A percentile compares a stretch with the other conserved stretches of the same genome.
phyloP scores from a whole-genome alignment of 1,139 yeast genomes.

The Scheffersomyces parashehatae region DNA sequence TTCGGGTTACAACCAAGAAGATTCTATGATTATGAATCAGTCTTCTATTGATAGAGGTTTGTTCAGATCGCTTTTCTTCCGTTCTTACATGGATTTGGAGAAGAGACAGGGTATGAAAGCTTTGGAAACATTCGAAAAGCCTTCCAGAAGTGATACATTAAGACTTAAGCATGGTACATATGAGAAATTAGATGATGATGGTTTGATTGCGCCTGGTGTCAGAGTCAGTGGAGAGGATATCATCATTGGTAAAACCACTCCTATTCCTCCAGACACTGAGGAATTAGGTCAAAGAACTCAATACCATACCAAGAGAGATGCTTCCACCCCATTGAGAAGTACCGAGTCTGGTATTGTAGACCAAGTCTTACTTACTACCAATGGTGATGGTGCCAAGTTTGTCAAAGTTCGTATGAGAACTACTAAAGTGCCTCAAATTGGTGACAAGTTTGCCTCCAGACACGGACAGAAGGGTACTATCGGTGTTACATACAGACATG shows the following conservation, averaged over 20 bases:
- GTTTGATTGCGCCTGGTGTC: slow-evolving; percentile 96
- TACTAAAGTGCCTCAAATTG: slow-evolving; percentile 96
- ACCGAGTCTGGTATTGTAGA: slow-evolving; percentile 99
- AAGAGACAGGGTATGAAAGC: slow-evolving; percentile 98
- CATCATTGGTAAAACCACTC: slow-evolving; percentile 97
- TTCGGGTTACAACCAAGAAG: slow-evolving; percentile 99
- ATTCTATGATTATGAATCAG: slow-evolving; percentile 99
- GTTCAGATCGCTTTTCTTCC: slow-evolving; percentile 90
- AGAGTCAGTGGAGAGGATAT: slow-evolving; percentile 99
- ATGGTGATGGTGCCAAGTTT: slow-evolving; percentile 96
- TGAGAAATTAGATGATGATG: slow-evolving; percentile 97
- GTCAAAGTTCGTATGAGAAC: slow-evolving; percentile 99
- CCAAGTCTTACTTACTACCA: slow-evolving; percentile 93
- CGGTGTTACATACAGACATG: slow-evolving; percentile 98
- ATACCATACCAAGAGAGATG: slow-evolving; percentile 97
- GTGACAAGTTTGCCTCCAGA: slow-evolving; percentile 98
- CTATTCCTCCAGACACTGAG: slow-evolving; percentile 97
- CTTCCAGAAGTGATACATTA: slow-evolving; percentile 89
- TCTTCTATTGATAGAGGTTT: slow-evolving; percentile 95
- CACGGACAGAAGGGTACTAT: slow-evolving; percentile 99
- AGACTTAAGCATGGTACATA: slow-evolving; percentile 97
- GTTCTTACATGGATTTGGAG: slow-evolving; percentile 98
- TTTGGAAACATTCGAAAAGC: slow-evolving; percentile 93
- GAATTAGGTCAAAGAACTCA: slow-evolving; percentile 98
- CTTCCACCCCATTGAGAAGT: slow-evolving; percentile 93